Evolutionary conservation across 306 rosid species (phyloP).

Genomic region (Glycine soja): DNA sequence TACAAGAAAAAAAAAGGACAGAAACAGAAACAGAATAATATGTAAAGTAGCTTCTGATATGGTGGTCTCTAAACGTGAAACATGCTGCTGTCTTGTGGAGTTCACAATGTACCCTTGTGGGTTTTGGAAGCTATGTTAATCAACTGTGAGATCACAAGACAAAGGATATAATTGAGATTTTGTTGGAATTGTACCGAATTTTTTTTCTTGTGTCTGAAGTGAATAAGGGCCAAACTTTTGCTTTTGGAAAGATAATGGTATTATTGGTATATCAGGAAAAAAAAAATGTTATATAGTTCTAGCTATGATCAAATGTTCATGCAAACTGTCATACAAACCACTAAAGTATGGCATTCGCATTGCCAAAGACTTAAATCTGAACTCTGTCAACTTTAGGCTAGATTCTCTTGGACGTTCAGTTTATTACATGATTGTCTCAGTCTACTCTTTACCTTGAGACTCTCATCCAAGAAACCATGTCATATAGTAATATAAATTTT

Average conservation of each 20-base stretch:
- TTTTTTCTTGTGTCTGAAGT: neutral
- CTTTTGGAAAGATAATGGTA: neutral
- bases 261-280: neutral
- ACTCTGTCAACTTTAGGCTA: too few species aligned
- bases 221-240: constrained; percentile 33
- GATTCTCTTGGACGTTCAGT: too few species aligned
- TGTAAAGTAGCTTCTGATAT: constrained; percentile 25
- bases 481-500: too few species aligned
- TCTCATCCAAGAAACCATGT: too few species aligned
- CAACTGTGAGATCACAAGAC: neutral
- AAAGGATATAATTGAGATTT: constrained; percentile 25
- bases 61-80: constrained; percentile 10
- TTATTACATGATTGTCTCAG: too few species aligned
- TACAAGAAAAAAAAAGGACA: neutral
- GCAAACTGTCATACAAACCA: neutral
- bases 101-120: neutral
- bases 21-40: constrained; percentile 17
- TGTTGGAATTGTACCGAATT: neutral
- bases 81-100: constrained; percentile 9
- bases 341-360: neutral
- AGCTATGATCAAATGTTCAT: neutral
- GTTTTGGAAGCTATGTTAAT: neutral
- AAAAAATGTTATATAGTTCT: neutral
- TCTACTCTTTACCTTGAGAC: too few species aligned
- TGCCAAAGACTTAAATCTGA: too few species aligned